Evolutionary conservation across 768 basidiomycete genomes (phyloP), one percentile per base, ranked within the genome.

Genomic region (Lactifluus volemus): DNA sequence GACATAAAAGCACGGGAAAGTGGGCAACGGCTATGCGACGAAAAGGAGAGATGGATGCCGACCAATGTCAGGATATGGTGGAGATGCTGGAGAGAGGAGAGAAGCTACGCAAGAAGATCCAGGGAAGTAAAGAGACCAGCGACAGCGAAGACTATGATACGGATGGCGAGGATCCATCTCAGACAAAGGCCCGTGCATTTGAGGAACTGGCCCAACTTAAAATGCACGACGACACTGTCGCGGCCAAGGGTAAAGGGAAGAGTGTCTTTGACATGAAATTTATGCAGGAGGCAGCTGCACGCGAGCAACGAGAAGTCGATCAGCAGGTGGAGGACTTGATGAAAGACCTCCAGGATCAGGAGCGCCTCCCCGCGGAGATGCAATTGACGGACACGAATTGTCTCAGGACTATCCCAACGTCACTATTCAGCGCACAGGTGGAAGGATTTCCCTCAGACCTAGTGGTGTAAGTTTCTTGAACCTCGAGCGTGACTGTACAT

Each of bases 211-310:
- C 58, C 7, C 49, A 58, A 14, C 50, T 61, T 19, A 51, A 61
- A 25, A 25, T 1, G 45, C 29, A 29, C 36, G 60, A 61, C 3
- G 55, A 55, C 10, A 38, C 49, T 3, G 49, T 15, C 15, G 69
- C 64, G 14, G 60, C 64, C 49, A 65, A 30, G 25, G 75, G 70
- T 21, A 73, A 75, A 68, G 73, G 77, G 52, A 89, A 87, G 73
- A 83, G 89, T 62, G 80, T 98, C 10, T 89, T 97, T 70, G 81
- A 84, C 64, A 98, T 98, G 97, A 98, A 97, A 75, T 99, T 98
- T 74, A 99, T 99, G 96, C 87, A 89, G 72, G 88, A 94, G 49
- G 95, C 92, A 0, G 85, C 88, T 76, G 82, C 82, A 5, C 78
- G 91, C 64, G 81, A 85, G 58, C 74, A 80, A 66, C 75, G 71